Conservation (phyloP, 139 green algal species). For the Tetradesmus lagerheimii region DNA sequence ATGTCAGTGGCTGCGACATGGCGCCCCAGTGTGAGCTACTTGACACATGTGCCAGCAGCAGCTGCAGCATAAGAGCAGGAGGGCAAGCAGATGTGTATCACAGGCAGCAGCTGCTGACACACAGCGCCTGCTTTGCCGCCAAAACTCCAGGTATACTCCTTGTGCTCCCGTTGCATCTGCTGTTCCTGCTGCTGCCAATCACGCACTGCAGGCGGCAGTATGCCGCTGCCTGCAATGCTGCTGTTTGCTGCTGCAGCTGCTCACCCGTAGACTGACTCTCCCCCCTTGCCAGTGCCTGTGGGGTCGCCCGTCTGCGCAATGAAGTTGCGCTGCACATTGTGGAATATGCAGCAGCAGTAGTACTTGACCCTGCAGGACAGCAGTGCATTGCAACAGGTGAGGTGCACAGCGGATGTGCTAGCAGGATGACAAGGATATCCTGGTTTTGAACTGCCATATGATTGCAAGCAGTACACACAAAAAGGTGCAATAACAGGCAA, state of each 20-base stretch:
- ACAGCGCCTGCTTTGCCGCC: too few species aligned
- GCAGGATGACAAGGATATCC: too few species aligned
- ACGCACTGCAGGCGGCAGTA: neutral
- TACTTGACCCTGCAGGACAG: slow-evolving; percentile 85
- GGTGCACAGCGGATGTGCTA: too few species aligned
- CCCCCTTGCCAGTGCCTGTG: slow-evolving; percentile 89
- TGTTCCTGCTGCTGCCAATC: neutral
- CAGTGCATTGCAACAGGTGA: neutral
- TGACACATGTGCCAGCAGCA: neutral
- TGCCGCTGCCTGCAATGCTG: neutral
- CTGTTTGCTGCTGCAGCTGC: neutral
- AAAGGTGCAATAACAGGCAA: too few species aligned
- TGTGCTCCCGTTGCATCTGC: too few species aligned
- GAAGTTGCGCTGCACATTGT: slow-evolving; percentile 92
- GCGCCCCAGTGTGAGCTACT: too few species aligned
- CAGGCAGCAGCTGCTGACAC: too few species aligned
- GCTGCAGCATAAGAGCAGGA: neutral
- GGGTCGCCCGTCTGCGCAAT: slow-evolving; percentile 93
- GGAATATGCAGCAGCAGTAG: slow-evolving; percentile 95
- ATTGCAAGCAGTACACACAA: too few species aligned
- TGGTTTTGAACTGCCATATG: too few species aligned
- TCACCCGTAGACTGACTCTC: slow-evolving; percentile 89
- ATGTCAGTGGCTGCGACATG: neutral
- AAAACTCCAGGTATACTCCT: too few species aligned
- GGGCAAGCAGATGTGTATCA: too few species aligned